phyloP scores from a whole-genome alignment of 441 rosid genomes.

The Mallotus japonicus region DNA sequence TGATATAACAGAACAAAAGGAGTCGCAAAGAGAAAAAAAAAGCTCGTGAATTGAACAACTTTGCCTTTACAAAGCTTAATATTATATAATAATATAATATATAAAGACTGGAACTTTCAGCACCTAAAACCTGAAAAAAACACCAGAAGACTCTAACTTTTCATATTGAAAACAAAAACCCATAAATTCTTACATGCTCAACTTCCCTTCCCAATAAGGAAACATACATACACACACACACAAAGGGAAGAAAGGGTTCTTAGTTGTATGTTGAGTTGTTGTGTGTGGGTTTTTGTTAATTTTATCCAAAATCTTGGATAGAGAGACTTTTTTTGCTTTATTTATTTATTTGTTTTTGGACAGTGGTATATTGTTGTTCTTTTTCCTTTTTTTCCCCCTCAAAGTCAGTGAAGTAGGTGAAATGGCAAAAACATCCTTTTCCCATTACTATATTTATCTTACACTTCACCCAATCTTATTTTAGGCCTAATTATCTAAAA shows the following conservation, averaged over 20 bases:
- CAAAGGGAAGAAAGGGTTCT: neutral
- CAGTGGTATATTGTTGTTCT: no score
- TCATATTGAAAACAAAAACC: neutral
- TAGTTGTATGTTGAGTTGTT: no score
- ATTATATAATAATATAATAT: no score
- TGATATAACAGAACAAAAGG: neutral
- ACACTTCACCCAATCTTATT: no score
- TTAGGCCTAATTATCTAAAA: no score
- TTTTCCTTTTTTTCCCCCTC: neutral
- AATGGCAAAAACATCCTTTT: constrained; percentile 10
- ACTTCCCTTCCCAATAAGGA: constrained; percentile 7
- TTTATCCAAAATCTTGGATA: constrained; percentile 20
- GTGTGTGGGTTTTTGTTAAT: constrained; percentile 1
- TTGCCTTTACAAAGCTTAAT: neutral
- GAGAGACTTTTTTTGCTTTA: neutral
- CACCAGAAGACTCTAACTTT: neutral
- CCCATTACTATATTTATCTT: no score
- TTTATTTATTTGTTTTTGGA: neutral
- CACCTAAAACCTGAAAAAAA: constrained; percentile 8
- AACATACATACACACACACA: neutral
- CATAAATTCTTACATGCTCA: neutral
- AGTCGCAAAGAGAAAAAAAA: constrained; percentile 26
- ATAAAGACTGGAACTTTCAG: neutral
- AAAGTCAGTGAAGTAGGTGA: constrained; percentile 14
- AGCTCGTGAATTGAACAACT: constrained; percentile 40